Evolutionary conservation across 2,329 filamentous ascomycete genomes (phyloP).

Genomic region (Chaetomiaceae sp.): DNA sequence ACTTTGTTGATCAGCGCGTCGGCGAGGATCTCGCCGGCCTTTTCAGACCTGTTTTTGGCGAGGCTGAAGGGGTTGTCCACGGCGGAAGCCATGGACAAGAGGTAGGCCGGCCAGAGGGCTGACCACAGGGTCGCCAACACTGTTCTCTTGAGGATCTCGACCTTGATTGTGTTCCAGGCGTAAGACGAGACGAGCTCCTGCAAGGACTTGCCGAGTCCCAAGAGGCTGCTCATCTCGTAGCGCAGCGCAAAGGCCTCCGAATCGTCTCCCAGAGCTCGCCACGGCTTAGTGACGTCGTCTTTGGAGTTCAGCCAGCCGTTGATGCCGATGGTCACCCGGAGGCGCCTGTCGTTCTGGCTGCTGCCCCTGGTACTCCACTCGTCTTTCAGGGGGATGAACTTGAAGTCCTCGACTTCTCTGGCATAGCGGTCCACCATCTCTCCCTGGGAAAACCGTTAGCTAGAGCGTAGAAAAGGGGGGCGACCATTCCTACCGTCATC

Average conservation of each 20-base stretch:
- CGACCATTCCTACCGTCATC: constrained; percentile 46
- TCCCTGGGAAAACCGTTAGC: constrained; percentile 42
- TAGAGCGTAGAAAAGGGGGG: too few species aligned
- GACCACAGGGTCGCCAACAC: constrained; percentile 64
- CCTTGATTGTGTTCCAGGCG: constrained; percentile 69
- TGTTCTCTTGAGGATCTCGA: constrained; percentile 69
- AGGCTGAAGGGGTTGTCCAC: constrained; percentile 81
- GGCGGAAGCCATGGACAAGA: constrained; percentile 62
- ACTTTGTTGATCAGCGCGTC: constrained; percentile 78
- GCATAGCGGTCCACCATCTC: constrained; percentile 86
- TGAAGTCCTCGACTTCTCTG: constrained; percentile 75
- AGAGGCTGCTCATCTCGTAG: constrained; percentile 74
- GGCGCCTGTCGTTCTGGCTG: constrained; percentile 42
- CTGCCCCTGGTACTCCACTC: constrained; percentile 34
- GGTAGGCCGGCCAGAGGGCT: constrained; percentile 64
- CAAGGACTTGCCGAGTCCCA: constrained; percentile 71
- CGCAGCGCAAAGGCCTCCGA: constrained; percentile 80
- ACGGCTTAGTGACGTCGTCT: constrained; percentile 73
- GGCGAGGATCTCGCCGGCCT: constrained; percentile 73
- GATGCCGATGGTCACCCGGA: constrained; percentile 80
- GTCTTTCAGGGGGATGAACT: constrained; percentile 68
- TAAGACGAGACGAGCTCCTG: constrained; percentile 66
- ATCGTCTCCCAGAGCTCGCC: constrained; percentile 66
- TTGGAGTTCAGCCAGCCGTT: constrained; percentile 79
- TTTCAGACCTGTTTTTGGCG: constrained; percentile 71